Conservation (phyloP, 768 basidiomycete species). For the Suillus luteus region DNA sequence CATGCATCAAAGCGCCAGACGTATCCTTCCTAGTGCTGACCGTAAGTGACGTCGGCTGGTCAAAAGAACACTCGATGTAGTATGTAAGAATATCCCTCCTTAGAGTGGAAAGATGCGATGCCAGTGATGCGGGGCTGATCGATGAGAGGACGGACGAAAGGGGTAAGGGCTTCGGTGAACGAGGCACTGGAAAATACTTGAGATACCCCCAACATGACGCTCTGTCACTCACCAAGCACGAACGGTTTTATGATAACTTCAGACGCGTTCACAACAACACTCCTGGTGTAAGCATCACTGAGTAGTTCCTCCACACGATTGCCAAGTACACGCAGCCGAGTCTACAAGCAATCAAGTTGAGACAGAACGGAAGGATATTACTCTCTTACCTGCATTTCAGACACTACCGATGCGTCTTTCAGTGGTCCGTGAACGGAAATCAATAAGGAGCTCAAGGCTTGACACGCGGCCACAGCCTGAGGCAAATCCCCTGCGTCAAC, state of each 20-base stretch:
- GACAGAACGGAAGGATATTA: background rate
- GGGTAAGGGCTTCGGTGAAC: slow-evolving; percentile 50
- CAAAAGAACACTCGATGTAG: slow-evolving; percentile 61
- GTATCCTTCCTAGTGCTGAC: slow-evolving; percentile 37
- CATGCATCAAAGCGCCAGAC: slow-evolving; percentile 41
- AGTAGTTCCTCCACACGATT: slow-evolving; percentile 73
- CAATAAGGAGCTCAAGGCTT: slow-evolving; percentile 46
- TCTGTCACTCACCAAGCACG: slow-evolving; percentile 50
- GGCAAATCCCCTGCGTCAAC: slow-evolving; percentile 62
- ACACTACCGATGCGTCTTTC: slow-evolving; percentile 49
- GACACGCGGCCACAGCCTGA: slow-evolving; percentile 54
- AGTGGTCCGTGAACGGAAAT: slow-evolving; percentile 52
- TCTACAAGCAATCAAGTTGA: slow-evolving; percentile 39
- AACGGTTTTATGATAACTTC: slow-evolving; percentile 52
- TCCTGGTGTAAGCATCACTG: slow-evolving; percentile 63
- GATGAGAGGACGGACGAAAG: slow-evolving; percentile 61
- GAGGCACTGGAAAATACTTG: slow-evolving; percentile 47
- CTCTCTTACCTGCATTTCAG: slow-evolving; percentile 57
- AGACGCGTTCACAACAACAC: slow-evolving; percentile 52
- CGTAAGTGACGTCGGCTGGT: slow-evolving; percentile 49
- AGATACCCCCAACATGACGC: slow-evolving; percentile 12
- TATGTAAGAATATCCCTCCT: slow-evolving; percentile 63
- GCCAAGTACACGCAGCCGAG: slow-evolving; percentile 51
- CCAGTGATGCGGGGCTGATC: slow-evolving; percentile 54
- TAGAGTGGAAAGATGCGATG: slow-evolving; percentile 57